Conservation (phyloP, 176 grass and related monocot species). For the Bonia amplexicaulis region DNA sequence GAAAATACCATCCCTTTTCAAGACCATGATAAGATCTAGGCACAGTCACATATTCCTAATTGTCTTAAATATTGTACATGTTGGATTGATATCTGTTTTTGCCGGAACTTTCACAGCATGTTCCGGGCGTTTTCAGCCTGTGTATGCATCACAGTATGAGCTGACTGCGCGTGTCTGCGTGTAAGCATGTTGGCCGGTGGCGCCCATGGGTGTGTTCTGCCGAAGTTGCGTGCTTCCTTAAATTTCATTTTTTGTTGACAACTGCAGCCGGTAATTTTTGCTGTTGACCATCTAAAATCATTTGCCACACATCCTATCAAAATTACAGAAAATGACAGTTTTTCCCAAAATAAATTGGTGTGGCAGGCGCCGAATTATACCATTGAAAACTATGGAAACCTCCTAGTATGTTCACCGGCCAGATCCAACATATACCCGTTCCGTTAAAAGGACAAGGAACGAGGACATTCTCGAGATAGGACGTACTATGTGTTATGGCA, state of each 20-base stretch:
- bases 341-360: neutral
- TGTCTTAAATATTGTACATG: neutral
- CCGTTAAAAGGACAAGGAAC: neutral
- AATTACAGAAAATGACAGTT: neutral
- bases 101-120: neutral
- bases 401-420: neutral
- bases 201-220: neutral
- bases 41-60: neutral
- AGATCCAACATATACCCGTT: neutral
- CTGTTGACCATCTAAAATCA: neutral
- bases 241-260: neutral
- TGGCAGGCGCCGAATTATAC: conserved; percentile 9
- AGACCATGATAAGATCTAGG: conserved; percentile 37
- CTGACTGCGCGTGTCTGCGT: neutral
- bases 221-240: neutral
- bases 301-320: neutral
- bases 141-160: neutral
- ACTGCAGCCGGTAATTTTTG: neutral
- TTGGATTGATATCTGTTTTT: neutral
- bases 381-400: conserved; percentile 13
- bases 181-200: neutral
- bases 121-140: neutral
- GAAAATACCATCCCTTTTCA: conserved; percentile 26
- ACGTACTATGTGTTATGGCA: neutral
- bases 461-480: neutral